A percentile compares a stretch with the other conserved stretches of the same genome.
phyloP scores from a whole-genome alignment of 2,329 filamentous ascomycete genomes.

The Fusarium hostae region DNA sequence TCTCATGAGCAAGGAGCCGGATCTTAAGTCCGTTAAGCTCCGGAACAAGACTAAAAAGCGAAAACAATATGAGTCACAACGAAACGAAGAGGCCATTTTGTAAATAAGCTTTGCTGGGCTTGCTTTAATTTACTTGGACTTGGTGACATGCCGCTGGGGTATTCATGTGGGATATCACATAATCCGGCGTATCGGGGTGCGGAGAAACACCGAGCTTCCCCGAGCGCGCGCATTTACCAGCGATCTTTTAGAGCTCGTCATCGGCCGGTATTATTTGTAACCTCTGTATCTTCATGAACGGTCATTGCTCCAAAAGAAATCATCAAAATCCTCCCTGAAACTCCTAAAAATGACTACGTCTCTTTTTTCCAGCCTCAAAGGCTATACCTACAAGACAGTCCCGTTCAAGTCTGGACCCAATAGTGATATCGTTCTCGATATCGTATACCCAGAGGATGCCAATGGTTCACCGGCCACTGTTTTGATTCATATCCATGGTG shows the following conservation, averaged over 20 bases:
- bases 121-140: background rate
- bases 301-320: fast-evolving
- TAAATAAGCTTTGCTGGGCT: background rate
- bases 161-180: background rate
- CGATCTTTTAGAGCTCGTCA: background rate
- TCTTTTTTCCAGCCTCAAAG: constrained; percentile 3
- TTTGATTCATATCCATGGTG: constrained; percentile 37
- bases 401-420: constrained; percentile 21
- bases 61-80: background rate
- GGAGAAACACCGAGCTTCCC: constrained; percentile 4
- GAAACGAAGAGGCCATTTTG: background rate
- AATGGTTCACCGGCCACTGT: constrained; percentile 18
- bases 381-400: constrained; percentile 32
- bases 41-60: background rate
- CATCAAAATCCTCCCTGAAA: fast-evolving
- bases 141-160: background rate
- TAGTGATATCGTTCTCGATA: constrained; percentile 31
- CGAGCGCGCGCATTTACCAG: background rate
- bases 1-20: fast-evolving
- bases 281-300: background rate
- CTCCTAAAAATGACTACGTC: background rate
- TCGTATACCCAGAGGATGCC: constrained; percentile 27
- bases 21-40: background rate
- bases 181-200: background rate
- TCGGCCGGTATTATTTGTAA: background rate